These are phyloP conservation scores for Solanum chiquidenum DNA, from an alignment of 257 asterid genomes.

Conservation along the genomic window DNA sequence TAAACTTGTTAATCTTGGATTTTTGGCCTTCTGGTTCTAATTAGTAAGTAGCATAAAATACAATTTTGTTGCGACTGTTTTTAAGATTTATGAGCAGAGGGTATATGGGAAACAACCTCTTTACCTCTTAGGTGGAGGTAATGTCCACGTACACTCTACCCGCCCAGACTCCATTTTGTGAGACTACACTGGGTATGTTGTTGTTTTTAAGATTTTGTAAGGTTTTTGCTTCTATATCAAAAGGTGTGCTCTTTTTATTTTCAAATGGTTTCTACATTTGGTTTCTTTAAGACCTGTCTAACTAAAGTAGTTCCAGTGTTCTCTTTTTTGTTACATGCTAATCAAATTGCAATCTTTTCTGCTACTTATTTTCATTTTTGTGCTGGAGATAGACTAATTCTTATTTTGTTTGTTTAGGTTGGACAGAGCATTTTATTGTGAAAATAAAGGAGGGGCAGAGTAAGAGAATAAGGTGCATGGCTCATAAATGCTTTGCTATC, in stretches of 20 bases:
- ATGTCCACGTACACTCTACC: neutral
- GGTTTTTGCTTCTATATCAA: neutral
- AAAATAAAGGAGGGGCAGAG: constrained; percentile 95
- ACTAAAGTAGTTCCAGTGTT: neutral
- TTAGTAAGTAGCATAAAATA: neutral
- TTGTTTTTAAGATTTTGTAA: neutral
- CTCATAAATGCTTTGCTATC: constrained; percentile 78
- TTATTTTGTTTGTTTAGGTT: constrained; percentile 40
- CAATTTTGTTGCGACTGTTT: neutral
- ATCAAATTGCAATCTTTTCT: neutral
- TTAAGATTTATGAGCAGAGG: neutral
- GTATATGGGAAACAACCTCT: neutral
- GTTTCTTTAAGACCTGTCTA: neutral
- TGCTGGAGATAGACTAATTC: neutral
- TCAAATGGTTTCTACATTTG: neutral
- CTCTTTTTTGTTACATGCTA: neutral
- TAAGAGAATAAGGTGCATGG: constrained; percentile 95
- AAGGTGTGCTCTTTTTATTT: neutral
- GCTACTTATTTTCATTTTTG: neutral
- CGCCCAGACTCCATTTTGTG: neutral
- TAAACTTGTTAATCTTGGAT: neutral
- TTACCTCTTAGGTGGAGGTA: neutral
- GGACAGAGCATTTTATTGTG: constrained; percentile 97
- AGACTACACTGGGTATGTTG: neutral
- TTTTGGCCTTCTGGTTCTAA: neutral